These are phyloP conservation scores for Venturia carpophila DNA, from an alignment of 2,329 filamentous ascomycete species.

Conservation along the genomic window DNA sequence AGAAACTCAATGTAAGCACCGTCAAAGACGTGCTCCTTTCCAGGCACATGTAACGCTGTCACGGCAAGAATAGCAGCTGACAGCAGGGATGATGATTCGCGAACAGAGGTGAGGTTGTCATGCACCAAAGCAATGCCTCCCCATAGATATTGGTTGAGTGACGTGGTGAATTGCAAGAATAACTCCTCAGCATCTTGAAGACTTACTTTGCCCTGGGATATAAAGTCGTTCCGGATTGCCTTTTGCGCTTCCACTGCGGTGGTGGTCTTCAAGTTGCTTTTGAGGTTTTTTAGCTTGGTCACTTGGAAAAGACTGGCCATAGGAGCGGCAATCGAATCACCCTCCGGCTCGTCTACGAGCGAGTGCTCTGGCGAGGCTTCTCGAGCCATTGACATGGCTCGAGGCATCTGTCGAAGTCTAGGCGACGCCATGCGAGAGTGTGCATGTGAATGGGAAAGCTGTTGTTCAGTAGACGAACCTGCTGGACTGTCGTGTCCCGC, in stretches of 20 bases:
- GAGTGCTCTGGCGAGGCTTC: slow-evolving; percentile 40
- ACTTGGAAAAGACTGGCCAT: slow-evolving; percentile 50
- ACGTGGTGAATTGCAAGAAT: slow-evolving; percentile 44
- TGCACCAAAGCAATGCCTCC: slow-evolving; percentile 46
- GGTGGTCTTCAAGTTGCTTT: slow-evolving; percentile 31
- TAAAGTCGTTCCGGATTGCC: slow-evolving; percentile 38
- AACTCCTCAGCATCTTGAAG: slow-evolving; percentile 45
- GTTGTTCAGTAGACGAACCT: background rate
- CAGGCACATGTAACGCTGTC: slow-evolving; percentile 19
- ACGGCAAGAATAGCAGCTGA: slow-evolving; percentile 19
- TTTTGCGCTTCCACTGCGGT: slow-evolving; percentile 25
- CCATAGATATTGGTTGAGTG: slow-evolving; percentile 46
- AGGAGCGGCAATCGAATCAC: slow-evolving; percentile 36
- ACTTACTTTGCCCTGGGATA: slow-evolving; percentile 41
- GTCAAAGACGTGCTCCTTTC: slow-evolving; percentile 20
- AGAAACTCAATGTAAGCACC: slow-evolving; percentile 19
- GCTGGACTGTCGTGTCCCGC: slow-evolving; percentile 25
- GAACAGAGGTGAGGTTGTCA: slow-evolving; percentile 38
- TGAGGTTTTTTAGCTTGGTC: slow-evolving; percentile 40
- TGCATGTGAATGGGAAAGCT: background rate
- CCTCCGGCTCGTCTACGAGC: slow-evolving; percentile 24
- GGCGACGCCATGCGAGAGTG: slow-evolving; percentile 10
- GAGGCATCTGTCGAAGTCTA: slow-evolving; percentile 6
- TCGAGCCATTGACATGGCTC: slow-evolving; percentile 37
- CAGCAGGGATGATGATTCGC: slow-evolving; percentile 19